These are phyloP conservation scores for Hippophae rhamnoides DNA, from an alignment of 306 rosid species.

Conservation along the genomic window DNA sequence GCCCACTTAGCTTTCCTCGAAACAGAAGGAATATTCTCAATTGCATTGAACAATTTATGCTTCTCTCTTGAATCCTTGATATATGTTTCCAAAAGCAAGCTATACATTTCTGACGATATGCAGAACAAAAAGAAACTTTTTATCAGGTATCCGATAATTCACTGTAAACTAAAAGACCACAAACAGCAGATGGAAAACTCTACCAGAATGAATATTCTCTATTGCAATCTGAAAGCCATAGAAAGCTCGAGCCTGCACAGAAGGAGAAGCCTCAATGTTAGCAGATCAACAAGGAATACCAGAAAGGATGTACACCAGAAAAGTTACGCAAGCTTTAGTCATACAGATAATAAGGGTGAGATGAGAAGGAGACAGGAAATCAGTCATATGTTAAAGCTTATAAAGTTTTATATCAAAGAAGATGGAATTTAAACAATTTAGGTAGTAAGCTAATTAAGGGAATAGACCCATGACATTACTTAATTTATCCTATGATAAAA, in stretches of 20 bases:
- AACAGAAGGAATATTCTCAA: slow-evolving; percentile 77
- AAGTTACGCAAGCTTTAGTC: background rate
- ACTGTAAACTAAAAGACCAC: slow-evolving; percentile 9
- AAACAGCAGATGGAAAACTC: slow-evolving; percentile 12
- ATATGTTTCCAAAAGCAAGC: slow-evolving; percentile 81
- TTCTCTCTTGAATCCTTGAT: slow-evolving; percentile 84
- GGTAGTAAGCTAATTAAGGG: background rate
- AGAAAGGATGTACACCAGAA: background rate
- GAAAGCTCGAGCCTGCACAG: slow-evolving; percentile 74
- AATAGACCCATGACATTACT: background rate
- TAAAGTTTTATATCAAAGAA: background rate
- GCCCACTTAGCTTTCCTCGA: slow-evolving; percentile 87
- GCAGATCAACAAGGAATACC: slow-evolving; percentile 15
- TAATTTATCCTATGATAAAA: background rate
- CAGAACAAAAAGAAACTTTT: slow-evolving; percentile 7
- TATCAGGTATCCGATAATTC: slow-evolving; percentile 17
- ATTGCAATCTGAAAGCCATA: slow-evolving; percentile 90
- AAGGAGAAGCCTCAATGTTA: slow-evolving; percentile 18
- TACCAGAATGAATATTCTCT: slow-evolving; percentile 95
- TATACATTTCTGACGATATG: slow-evolving; percentile 68
- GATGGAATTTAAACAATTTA: background rate
- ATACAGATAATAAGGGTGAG: background rate
- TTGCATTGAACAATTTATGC: slow-evolving; percentile 67
- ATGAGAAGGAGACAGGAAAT: background rate
- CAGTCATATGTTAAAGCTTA: background rate